Percentiles rank a stretch among this genome's conserved stretches.
Evolutionary conservation across 148 eudicot species (phyloP).

Genomic region (Agrostemma githago): DNA sequence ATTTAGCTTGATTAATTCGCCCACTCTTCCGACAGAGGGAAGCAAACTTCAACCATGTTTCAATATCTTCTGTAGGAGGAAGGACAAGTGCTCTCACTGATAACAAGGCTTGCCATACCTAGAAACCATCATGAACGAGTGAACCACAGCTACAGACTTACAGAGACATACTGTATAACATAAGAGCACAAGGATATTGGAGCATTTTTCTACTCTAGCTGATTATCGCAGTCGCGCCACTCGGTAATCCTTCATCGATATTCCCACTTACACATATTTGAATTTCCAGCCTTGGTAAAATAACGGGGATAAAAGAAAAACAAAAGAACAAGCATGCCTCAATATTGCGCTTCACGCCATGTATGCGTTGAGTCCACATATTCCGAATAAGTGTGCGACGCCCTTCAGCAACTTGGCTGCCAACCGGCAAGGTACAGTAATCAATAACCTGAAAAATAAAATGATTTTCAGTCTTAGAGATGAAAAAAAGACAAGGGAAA

Average conservation of each 20-base stretch:
- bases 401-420: constrained; percentile 78
- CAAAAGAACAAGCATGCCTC: constrained; percentile 44
- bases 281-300: not conserved
- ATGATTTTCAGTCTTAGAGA: not conserved
- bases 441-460: constrained; percentile 66
- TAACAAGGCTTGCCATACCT: constrained; percentile 98
- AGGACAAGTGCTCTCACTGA: constrained; percentile 85
- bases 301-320: not conserved
- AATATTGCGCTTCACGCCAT: constrained; percentile 85
- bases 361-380: constrained; percentile 97
- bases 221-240: not conserved
- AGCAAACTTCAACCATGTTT: constrained; percentile 94
- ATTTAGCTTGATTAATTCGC: constrained; percentile 84
- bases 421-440: constrained; percentile 81
- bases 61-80: constrained; percentile 87
- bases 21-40: constrained; percentile 92
- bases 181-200: not conserved
- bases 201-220: not conserved
- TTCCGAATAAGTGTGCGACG: constrained; percentile 82
- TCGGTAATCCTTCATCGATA: not conserved
- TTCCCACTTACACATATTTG: not conserved
- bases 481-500: not conserved
- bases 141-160: not conserved
- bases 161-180: not conserved
- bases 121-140: not conserved